Evolutionary conservation across 2,329 filamentous ascomycete genomes (phyloP).

Genomic region (Trichoderma arundinaceum): DNA sequence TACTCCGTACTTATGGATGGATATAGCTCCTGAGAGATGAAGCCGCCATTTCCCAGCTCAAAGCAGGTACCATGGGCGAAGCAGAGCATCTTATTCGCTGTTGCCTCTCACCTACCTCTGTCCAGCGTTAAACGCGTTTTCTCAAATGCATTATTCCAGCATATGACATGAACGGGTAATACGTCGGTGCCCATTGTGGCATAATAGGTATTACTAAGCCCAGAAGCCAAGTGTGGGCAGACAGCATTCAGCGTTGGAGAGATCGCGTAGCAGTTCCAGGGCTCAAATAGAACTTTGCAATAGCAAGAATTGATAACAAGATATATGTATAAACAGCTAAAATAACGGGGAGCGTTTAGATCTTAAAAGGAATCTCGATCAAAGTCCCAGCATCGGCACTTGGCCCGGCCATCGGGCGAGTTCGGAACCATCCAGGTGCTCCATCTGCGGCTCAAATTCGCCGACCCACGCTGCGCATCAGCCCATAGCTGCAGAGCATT

Average conservation of each 20-base stretch:
- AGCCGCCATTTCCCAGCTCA: neutral
- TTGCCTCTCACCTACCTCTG: neutral
- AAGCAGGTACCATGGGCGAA: neutral
- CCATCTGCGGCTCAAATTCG: conserved; percentile 6
- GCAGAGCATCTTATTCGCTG: neutral
- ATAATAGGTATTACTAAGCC: neutral
- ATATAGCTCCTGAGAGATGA: neutral
- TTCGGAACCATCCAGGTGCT: conserved; percentile 26
- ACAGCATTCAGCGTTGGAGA: neutral
- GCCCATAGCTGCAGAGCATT: conserved; percentile 11
- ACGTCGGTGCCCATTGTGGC: neutral
- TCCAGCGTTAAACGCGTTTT: neutral
- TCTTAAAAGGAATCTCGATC: conserved; percentile 27
- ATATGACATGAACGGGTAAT: neutral
- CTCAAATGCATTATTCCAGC: neutral
- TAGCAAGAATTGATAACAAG: too few species aligned
- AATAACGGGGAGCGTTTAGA: conserved; percentile 2
- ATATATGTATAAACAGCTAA: too few species aligned
- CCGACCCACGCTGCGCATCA: conserved; percentile 16
- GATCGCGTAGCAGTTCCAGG: too few species aligned
- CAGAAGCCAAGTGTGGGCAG: neutral
- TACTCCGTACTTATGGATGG: too few species aligned
- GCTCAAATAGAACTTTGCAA: too few species aligned
- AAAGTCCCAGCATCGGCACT: neutral
- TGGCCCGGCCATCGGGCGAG: conserved; percentile 6